Evolutionary conservation across 2,329 filamentous ascomycete species (phyloP).

Genomic region (Septoria petroselini): DNA sequence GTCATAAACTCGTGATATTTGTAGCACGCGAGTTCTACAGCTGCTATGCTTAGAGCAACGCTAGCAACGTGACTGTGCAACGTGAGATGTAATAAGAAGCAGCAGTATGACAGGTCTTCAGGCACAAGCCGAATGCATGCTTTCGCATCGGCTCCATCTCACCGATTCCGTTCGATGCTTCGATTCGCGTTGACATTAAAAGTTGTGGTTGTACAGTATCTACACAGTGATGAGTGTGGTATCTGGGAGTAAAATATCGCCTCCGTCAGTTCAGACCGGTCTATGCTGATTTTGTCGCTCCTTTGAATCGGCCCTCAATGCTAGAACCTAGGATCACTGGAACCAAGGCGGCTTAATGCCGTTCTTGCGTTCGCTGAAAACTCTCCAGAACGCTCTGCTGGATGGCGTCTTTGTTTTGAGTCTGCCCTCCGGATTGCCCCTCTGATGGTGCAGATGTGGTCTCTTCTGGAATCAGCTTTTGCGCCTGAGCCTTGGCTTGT

Average conservation of each 20-base stretch:
- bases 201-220: slow-evolving; percentile 13
- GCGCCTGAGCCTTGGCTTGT: slow-evolving; percentile 66
- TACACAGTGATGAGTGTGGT: slow-evolving; percentile 1
- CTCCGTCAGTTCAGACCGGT: background rate
- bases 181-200: background rate
- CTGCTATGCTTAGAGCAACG: too few species aligned
- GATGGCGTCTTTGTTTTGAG: slow-evolving; percentile 34
- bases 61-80: too few species aligned
- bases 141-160: too few species aligned
- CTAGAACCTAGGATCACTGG: background rate
- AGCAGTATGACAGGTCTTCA: too few species aligned
- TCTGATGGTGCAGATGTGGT: slow-evolving; percentile 11
- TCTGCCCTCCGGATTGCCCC: slow-evolving; percentile 14
- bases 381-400: slow-evolving; percentile 41
- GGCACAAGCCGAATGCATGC: too few species aligned
- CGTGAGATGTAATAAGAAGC: too few species aligned
- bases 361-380: slow-evolving; percentile 40
- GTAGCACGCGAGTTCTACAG: too few species aligned
- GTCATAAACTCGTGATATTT: too few species aligned
- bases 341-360: slow-evolving; percentile 31
- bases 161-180: too few species aligned
- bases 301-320: background rate
- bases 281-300: slow-evolving; percentile 4
- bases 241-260: background rate
- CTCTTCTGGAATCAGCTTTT: slow-evolving; percentile 39